Evolutionary conservation across 2,329 filamentous ascomycete species (phyloP), one percentile per base, ranked within the genome.

Genomic region (Aspergillus hortae): DNA sequence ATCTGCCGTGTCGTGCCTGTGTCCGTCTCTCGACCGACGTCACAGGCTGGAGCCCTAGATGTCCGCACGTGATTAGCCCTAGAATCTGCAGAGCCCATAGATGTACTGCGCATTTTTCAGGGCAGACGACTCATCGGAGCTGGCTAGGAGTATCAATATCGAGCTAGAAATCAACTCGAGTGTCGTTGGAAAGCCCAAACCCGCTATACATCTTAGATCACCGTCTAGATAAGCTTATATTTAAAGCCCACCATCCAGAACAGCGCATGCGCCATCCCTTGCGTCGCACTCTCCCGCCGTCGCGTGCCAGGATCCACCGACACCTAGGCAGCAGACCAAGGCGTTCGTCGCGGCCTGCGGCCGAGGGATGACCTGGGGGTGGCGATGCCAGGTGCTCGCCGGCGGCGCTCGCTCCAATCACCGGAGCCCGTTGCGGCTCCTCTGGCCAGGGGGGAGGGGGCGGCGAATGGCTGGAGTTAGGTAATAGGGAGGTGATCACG

Each of bases 211-310:
- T 19, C 17, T 9, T 42, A 27, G 10, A 9, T 14, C 42, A 21
- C 51, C 40, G 52, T 56, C 25, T 17, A 58, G 46, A 52, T 60
- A 60, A 60, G 57, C 57, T 60, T 60, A 60, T 55, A 52, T 55
- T 53, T 52, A 44, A 57, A 48, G 44, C 15, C 21, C 21, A 23
- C 43, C 27, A 21, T 36, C 43, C 17, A 10, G 35, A 23, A 12
- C 10, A 27, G 42, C 36, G 11, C 19, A 30, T 19, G 33, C 46
- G 36, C 12, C 33, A 6, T 27, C 14, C 40, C 10, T 44, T 45
- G 43, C 49, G 15, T 17, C 11, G 11, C 35, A 10, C 51, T 51
- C 57, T 48, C 51, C 51, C 32, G 46, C 46, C 41, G 32, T 21
- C 4, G 49, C 33, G 21, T 25, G 25, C 17, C 42, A 21, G 47